phyloP scores from a whole-genome alignment of 2,329 filamentous ascomycete species.

The Fusarium duplospermum region DNA sequence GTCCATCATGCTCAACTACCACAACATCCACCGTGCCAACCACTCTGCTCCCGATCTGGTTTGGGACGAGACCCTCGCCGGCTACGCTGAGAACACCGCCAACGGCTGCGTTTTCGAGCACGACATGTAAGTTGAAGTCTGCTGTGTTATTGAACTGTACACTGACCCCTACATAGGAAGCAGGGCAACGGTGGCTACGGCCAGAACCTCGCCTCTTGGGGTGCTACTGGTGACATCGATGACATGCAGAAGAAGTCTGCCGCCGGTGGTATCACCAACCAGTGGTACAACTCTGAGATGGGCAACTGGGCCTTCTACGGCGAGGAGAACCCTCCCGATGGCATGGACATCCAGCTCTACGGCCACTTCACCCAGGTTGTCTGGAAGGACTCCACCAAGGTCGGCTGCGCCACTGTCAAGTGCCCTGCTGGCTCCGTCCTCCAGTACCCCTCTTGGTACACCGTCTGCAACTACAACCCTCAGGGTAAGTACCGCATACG shows the following conservation, averaged over 20 bases:
- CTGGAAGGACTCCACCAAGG: constrained; percentile 53
- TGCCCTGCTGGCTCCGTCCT: constrained; percentile 64
- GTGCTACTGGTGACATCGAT: constrained; percentile 53
- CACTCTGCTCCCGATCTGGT: constrained; percentile 75
- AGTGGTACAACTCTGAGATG: constrained; percentile 91
- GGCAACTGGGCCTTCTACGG: constrained; percentile 70
- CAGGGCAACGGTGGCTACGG: constrained; percentile 77
- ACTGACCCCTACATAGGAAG: constrained; percentile 57
- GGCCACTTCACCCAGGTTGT: constrained; percentile 65
- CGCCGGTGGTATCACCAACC: constrained; percentile 77
- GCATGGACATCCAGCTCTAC: constrained; percentile 71
- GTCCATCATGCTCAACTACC: constrained; percentile 70
- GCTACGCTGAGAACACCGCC: constrained; percentile 73
- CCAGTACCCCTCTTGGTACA: constrained; percentile 73
- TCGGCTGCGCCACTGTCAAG: constrained; percentile 75
- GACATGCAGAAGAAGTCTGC: constrained; percentile 63
- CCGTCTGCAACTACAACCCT: constrained; percentile 88
- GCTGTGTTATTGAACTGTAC: not conserved
- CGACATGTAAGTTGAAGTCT: constrained; percentile 70
- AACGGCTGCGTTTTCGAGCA: constrained; percentile 78
- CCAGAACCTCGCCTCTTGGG: constrained; percentile 87
- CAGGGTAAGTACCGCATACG: constrained; percentile 66
- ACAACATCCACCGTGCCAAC: constrained; percentile 89
- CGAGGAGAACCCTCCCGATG: constrained; percentile 64
- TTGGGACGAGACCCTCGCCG: constrained; percentile 75